phyloP scores from a whole-genome alignment of 768 basidiomycete species.

The Podaxis mareebaensis region DNA sequence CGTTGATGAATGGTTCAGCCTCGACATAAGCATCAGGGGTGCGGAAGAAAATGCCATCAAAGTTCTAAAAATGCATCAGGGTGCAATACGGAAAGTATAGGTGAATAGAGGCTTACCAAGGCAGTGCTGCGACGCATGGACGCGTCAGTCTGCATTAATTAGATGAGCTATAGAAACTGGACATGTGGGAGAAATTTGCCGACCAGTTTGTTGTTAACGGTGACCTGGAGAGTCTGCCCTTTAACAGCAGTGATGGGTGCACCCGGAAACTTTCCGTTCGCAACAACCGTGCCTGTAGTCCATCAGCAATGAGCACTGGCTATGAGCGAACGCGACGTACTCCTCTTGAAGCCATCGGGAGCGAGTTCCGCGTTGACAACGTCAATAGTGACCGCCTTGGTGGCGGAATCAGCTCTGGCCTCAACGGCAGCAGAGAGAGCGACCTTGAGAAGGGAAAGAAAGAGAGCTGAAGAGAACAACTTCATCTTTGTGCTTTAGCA shows the following conservation, averaged over 20 bases:
- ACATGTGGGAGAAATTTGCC: neutral
- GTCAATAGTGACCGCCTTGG: constrained; percentile 27
- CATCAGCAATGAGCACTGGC: neutral
- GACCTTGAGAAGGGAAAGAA: constrained; percentile 5
- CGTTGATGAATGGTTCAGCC: constrained; percentile 33
- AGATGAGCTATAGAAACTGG: constrained; percentile 28
- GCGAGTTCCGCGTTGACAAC: constrained; percentile 39
- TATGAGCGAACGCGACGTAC: neutral
- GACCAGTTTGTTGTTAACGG: constrained; percentile 9
- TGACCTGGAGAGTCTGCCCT: constrained; percentile 17
- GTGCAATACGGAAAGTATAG: neutral
- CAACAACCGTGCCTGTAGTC: constrained; percentile 25
- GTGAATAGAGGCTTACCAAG: neutral
- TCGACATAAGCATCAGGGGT: constrained; percentile 20
- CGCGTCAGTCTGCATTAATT: constrained; percentile 37
- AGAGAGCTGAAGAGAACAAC: constrained; percentile 1
- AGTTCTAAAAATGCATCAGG: constrained; percentile 30
- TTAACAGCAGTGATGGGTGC: constrained; percentile 31
- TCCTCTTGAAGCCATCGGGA: constrained; percentile 41
- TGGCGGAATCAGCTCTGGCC: too few relatives aligned
- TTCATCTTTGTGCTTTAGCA: neutral
- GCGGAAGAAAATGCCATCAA: constrained; percentile 37
- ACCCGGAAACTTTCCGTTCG: constrained; percentile 29
- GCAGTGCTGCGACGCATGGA: constrained; percentile 42
- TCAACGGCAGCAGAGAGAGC: neutral